A percentile compares a stretch with the other conserved stretches of the same genome.
Conservation (phyloP, 2,329 filamentous ascomycete genomes). For the Lachnellula occidentalis region DNA sequence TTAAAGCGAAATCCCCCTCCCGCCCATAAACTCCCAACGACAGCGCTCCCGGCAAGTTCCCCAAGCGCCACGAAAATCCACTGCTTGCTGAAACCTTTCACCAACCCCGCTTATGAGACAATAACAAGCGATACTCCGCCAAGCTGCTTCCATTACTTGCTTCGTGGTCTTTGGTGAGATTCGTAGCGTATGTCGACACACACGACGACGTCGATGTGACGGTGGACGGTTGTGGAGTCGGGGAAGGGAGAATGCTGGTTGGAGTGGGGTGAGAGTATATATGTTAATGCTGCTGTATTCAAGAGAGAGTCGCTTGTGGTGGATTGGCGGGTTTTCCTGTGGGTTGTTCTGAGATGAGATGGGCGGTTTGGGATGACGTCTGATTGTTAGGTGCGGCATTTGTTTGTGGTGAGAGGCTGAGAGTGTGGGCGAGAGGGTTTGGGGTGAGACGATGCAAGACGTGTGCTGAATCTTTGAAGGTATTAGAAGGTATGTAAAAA, state of each 20-base stretch:
- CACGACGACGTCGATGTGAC: too few relatives aligned
- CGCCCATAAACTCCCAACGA: slow-evolving; percentile 10
- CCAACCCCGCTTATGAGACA: slow-evolving; percentile 27
- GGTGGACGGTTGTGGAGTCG: slow-evolving; percentile 23
- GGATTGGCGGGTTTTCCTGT: slow-evolving; percentile 10
- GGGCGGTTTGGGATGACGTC: background rate
- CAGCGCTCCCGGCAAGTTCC: slow-evolving; percentile 27
- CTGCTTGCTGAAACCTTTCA: slow-evolving; percentile 32
- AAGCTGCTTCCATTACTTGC: slow-evolving; percentile 34
- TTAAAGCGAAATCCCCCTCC: slow-evolving; percentile 18
- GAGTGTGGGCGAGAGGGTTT: slow-evolving; percentile 14
- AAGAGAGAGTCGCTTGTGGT: slow-evolving; percentile 46
- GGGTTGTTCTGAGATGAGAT: background rate
- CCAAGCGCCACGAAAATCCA: slow-evolving; percentile 22
- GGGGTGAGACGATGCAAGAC: slow-evolving; percentile 26
- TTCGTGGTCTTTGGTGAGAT: too few relatives aligned
- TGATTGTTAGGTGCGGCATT: slow-evolving; percentile 15
- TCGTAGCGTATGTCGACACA: slow-evolving; percentile 33
- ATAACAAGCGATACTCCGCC: slow-evolving; percentile 27
- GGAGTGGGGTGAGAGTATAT: slow-evolving; percentile 39
- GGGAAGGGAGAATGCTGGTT: slow-evolving; percentile 31
- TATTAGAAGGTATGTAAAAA: background rate
- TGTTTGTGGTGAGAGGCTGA: slow-evolving; percentile 17
- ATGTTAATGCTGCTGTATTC: slow-evolving; percentile 40
- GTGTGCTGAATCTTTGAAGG: slow-evolving; percentile 11